These are phyloP conservation scores for Termitomyces sp. DNA, from an alignment of 768 basidiomycete genomes.

Conservation along the genomic window DNA sequence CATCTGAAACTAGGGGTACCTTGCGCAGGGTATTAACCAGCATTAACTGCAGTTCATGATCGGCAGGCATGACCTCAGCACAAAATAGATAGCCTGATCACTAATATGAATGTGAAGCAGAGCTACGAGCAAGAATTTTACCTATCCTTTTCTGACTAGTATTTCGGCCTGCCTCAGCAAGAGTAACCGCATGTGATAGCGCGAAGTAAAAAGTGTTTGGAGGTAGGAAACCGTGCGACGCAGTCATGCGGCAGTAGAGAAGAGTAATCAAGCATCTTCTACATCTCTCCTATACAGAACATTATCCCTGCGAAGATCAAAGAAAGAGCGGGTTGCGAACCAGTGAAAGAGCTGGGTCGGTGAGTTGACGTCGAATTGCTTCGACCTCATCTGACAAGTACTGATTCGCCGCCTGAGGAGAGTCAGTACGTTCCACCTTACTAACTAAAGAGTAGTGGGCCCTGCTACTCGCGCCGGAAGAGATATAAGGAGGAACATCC, in stretches of 20 bases:
- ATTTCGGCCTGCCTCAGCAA: conserved; percentile 64
- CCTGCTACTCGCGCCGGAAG: conserved; percentile 73
- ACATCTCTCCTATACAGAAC: conserved; percentile 45
- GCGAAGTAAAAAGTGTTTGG: conserved; percentile 60
- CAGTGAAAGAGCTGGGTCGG: conserved; percentile 40
- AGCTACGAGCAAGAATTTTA: conserved; percentile 17
- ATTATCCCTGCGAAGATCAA: conserved; percentile 12
- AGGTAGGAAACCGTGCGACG: conserved; percentile 34
- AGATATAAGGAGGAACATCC: conserved; percentile 73
- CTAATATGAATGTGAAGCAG: neutral
- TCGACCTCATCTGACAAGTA: conserved; percentile 55
- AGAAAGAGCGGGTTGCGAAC: conserved; percentile 34
- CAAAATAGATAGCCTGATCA: conserved; percentile 74
- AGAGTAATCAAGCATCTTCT: conserved; percentile 65
- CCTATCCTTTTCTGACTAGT: conserved; percentile 67
- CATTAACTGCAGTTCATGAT: conserved; percentile 75
- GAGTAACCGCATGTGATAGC: conserved; percentile 66
- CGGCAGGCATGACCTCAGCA: conserved; percentile 58
- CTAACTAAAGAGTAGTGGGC: conserved; percentile 73
- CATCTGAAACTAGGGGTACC: conserved; percentile 26
- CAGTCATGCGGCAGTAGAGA: conserved; percentile 59
- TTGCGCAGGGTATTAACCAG: conserved; percentile 83
- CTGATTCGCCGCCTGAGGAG: conserved; percentile 55
- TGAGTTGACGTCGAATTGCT: conserved; percentile 46
- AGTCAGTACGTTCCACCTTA: conserved; percentile 58